Evolutionary conservation across 2,329 filamentous ascomycete genomes (phyloP).

Genomic region (Fusarium annulatum): DNA sequence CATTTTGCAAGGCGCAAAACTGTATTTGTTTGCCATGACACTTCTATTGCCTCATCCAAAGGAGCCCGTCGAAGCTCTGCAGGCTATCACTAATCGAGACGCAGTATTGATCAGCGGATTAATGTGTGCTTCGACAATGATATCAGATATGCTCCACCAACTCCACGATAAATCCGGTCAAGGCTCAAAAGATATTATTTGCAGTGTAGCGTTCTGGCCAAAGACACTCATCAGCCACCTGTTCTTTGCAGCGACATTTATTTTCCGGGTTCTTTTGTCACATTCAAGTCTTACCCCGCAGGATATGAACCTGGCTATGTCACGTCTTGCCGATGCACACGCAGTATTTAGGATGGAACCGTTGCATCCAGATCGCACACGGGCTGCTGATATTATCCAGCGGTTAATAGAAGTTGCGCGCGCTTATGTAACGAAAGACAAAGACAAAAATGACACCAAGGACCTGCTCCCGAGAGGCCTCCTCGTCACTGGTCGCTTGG

Average conservation of each 20-base stretch:
- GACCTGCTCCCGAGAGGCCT: background rate
- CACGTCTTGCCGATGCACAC: background rate
- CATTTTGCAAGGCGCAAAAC: background rate
- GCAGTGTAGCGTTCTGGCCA: background rate
- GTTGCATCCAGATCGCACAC: background rate
- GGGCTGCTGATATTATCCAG: background rate
- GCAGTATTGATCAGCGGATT: background rate
- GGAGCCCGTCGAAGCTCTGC: background rate
- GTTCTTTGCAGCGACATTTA: background rate
- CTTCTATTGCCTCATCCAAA: background rate
- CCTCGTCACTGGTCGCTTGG: background rate
- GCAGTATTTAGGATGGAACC: background rate
- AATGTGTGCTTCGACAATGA: background rate
- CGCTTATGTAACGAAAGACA: background rate
- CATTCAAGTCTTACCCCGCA: background rate
- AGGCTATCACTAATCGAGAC: background rate
- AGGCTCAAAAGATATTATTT: fast-evolving
- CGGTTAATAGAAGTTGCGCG: background rate
- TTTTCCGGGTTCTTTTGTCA: background rate
- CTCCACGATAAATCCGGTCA: too few species aligned
- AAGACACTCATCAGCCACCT: background rate
- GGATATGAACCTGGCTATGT: background rate
- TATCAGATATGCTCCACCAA: background rate
- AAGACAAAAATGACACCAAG: fast-evolving
- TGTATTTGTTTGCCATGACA: background rate